Evolutionary conservation across 768 basidiomycete species (phyloP).

Genomic region (Mrakia gelida): DNA sequence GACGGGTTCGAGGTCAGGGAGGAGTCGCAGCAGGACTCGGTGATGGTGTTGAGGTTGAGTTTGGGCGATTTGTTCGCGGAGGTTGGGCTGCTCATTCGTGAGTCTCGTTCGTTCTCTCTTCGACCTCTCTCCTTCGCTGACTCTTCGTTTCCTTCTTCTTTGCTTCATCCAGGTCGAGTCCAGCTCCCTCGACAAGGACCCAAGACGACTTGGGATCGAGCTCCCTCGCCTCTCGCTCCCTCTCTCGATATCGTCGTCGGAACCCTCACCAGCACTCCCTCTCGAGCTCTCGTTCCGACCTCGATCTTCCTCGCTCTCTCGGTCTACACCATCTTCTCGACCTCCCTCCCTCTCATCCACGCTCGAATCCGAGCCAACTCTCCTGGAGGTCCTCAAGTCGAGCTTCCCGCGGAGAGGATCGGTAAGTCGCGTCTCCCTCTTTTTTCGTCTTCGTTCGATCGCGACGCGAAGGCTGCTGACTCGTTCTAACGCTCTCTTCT

Average conservation of each 20-base stretch:
- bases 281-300: neutral
- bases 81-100: slow-evolving; percentile 12
- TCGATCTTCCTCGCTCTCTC: slow-evolving; percentile 20
- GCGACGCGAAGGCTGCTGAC: neutral
- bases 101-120: neutral
- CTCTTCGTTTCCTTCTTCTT: neutral
- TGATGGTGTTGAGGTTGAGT: neutral
- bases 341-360: neutral
- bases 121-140: neutral
- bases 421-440: neutral
- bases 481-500: neutral
- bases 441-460: neutral
- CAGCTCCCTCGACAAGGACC: slow-evolving; percentile 21
- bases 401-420: neutral
- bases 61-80: neutral
- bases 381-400: neutral
- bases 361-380: slow-evolving; percentile 3
- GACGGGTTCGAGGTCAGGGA: too few species aligned
- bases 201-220: neutral
- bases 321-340: slow-evolving; percentile 13
- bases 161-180: slow-evolving; percentile 5
- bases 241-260: neutral
- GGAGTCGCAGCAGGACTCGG: neutral
- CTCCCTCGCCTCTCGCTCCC: neutral
- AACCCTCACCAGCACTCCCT: neutral